phyloP scores from a whole-genome alignment of 1,284 basidiomycete genomes.

The Cutaneotrichosporon arboriforme region DNA sequence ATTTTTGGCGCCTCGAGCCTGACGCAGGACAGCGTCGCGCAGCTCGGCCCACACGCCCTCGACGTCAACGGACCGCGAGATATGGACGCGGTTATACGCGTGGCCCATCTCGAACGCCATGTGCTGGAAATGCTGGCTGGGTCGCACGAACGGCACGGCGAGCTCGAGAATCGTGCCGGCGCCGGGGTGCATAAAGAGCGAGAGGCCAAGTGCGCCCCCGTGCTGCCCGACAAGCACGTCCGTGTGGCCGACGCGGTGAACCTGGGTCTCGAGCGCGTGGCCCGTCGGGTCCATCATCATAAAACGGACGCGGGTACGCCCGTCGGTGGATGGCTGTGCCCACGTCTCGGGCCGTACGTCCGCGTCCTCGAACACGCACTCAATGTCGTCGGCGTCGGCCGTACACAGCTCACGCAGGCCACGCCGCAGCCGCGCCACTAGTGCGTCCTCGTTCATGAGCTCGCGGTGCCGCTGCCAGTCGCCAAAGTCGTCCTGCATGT shows the following conservation, averaged over 20 bases:
- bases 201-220: conserved; percentile 40
- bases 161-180: conserved; percentile 34
- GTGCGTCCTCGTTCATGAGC: conserved; percentile 36
- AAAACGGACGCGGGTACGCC: conserved; percentile 25
- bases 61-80: conserved; percentile 24
- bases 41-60: conserved; percentile 27
- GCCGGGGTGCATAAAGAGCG: conserved; percentile 39
- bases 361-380: conserved; percentile 30
- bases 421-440: conserved; percentile 20
- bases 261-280: conserved; percentile 39
- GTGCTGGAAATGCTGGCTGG: conserved; percentile 43
- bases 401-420: conserved; percentile 26
- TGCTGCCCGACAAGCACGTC: conserved; percentile 36
- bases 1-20: too few species aligned
- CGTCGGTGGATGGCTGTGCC: conserved; percentile 2
- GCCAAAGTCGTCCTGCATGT: conserved; percentile 31
- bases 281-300: conserved; percentile 36
- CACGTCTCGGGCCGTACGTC: conserved; percentile 33
- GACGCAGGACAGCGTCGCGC: too few species aligned
- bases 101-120: conserved; percentile 31
- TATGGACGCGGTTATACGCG: conserved; percentile 23
- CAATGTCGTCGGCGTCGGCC: conserved; percentile 4
- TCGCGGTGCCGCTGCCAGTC: conserved; percentile 36
- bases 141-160: conserved; percentile 24
- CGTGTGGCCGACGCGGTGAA: conserved; percentile 37